phyloP scores from a whole-genome alignment of 257 asterid species.

The Lycium barbarum region DNA sequence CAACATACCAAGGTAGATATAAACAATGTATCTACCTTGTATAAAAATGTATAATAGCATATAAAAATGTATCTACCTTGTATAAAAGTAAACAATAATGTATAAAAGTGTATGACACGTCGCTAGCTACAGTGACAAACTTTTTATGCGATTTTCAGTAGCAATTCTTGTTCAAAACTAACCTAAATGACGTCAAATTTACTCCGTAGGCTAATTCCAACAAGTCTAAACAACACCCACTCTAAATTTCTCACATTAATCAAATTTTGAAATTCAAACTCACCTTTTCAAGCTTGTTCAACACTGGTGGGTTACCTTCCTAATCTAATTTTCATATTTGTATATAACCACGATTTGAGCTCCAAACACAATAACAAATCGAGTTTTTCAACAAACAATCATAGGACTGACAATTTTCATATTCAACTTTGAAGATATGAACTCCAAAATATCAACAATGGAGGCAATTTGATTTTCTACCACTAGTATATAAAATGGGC shows the following conservation, averaged over 20 bases:
- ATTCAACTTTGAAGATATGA: constrained; percentile 16
- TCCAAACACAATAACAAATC: neutral
- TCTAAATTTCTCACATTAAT: neutral
- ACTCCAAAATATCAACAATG: neutral
- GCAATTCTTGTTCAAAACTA: neutral
- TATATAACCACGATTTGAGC: neutral
- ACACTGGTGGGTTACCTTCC: neutral
- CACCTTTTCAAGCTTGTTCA: constrained; percentile 13
- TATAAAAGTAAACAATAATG: neutral
- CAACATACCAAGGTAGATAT: neutral
- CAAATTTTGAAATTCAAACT: neutral
- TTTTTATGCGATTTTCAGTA: neutral
- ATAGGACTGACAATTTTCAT: neutral
- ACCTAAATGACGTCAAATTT: neutral
- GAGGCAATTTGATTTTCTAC: neutral
- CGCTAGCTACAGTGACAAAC: neutral
- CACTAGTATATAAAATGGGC: neutral
- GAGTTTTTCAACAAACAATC: neutral
- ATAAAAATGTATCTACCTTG: neutral
- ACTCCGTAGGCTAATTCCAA: constrained; percentile 7
- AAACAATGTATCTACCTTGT: constrained; percentile 8
- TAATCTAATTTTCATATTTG: neutral
- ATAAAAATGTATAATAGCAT: neutral
- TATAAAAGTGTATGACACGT: neutral
- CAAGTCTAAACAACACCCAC: neutral